A percentile compares a stretch with the other conserved stretches of the same genome.
phyloP scores from a whole-genome alignment of 345 rosid species.

The Gossypium longicalyx region DNA sequence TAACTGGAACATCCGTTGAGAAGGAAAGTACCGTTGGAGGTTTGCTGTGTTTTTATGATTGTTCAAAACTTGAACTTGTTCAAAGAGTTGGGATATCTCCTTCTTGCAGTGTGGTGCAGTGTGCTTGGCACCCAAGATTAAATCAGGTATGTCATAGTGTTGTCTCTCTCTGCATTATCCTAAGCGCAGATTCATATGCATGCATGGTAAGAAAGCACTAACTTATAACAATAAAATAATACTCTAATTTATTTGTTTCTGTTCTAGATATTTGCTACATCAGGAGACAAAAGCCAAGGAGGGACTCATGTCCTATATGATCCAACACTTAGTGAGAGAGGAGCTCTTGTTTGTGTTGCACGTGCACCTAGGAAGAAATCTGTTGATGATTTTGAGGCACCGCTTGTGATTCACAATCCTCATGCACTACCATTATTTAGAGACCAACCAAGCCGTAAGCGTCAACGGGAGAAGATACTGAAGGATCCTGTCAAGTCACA shows the following conservation, averaged over 20 bases:
- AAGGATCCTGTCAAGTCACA: conserved; percentile 92
- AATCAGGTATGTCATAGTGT: conserved; percentile 62
- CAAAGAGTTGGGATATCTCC: conserved; percentile 85
- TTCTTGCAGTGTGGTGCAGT: conserved; percentile 82
- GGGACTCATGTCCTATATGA: conserved; percentile 83
- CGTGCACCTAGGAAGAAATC: conserved; percentile 96
- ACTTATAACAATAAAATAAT: not conserved
- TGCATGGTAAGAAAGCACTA: not conserved
- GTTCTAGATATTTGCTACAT: conserved; percentile 72
- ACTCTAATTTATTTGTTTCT: conserved; percentile 12
- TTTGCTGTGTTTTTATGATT: conserved; percentile 79
- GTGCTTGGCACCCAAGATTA: conserved; percentile 89
- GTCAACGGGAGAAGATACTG: conserved; percentile 81
- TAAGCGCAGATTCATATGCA: not conserved
- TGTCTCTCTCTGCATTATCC: not conserved
- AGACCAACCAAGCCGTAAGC: conserved; percentile 97
- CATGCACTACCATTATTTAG: conserved; percentile 93
- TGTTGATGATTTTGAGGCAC: conserved; percentile 80
- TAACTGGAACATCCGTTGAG: conserved; percentile 95
- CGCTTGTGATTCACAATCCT: conserved; percentile 91
- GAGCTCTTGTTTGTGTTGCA: conserved; percentile 94
- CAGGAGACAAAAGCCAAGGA: conserved; percentile 89
- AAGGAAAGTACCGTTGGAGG: conserved; percentile 82
- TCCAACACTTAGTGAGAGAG: conserved; percentile 81
- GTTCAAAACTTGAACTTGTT: conserved; percentile 80